Evolutionary conservation across 345 rosid genomes (phyloP).

Genomic region (Syzygium grande): DNA sequence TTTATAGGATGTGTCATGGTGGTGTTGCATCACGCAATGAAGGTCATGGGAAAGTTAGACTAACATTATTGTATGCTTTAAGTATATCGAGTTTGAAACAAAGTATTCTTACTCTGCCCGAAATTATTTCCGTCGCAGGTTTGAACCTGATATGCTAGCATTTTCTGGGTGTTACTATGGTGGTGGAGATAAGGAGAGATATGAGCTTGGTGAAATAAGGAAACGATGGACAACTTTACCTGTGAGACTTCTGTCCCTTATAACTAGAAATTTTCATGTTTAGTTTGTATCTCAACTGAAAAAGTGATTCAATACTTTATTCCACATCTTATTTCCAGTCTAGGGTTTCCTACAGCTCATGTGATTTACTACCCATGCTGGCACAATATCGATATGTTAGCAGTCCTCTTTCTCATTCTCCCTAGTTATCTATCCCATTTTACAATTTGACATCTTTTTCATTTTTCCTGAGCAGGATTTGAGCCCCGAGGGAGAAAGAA

Average conservation of each 20-base stretch:
- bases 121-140: constrained; percentile 32
- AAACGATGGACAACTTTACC: constrained; percentile 98
- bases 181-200: constrained; percentile 96
- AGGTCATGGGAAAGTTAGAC: neutral
- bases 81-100: neutral
- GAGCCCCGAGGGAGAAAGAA: constrained; percentile 80
- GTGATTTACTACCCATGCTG: neutral
- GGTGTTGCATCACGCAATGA: neutral
- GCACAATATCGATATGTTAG: neutral
- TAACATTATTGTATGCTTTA: neutral
- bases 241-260: constrained; percentile 41
- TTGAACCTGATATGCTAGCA: constrained; percentile 99
- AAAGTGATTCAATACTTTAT: neutral
- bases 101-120: neutral
- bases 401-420: neutral
- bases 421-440: neutral
- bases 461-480: constrained; percentile 47
- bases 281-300: neutral
- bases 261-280: neutral
- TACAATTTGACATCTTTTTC: neutral
- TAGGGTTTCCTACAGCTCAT: neutral
- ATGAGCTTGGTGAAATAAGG: constrained; percentile 82
- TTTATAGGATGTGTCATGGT: neutral
- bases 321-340: neutral
- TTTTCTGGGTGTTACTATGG: constrained; percentile 99